Base-by-base conservation (phyloP, 495 filamentous ascomycete genomes). In the Talaromyces adpressus region DNA sequence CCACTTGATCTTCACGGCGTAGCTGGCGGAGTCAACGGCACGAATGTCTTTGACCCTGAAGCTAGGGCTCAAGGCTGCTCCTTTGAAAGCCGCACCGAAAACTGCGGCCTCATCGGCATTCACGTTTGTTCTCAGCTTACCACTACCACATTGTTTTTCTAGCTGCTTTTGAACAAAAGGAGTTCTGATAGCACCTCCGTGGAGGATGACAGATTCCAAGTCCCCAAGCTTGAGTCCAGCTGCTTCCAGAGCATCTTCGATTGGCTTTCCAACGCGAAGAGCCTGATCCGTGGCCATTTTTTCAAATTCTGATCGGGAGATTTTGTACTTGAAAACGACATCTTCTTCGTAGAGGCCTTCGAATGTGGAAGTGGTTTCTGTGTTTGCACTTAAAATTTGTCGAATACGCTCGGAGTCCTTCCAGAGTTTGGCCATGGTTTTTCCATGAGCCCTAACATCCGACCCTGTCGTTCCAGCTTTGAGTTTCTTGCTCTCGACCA, bases 1-100 rank as follows among this genome's bases (percentile, higher is more conserved):
- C 80, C 85, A 97, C 67, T 85, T 88, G 66, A 94, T 82, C 41
- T 86, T 84, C 39, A 90, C 81, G 6, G 89, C 77, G 71, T 94
- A 96, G 18, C 75, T 75, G 36, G 91, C 86, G 16, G 77, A 82
- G 64, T 99, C 94, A 60, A 75, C 83, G 52, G 88, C 83, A 60
- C 89, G 82, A 64, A 99, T 98, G 68, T 98, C 95, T 81, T 97
- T 99, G 68, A 99, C 95, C 59, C 90, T 87, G 83, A 99, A 99
- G 70, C 87, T 92, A 39, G 93, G 91, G 75, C 90, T 95, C 57
- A 98, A 82, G 64, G 87, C 87, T 56, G 95, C 95, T 30, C 89
- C 95, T 71, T 91, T 91, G 82, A 98, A 98, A 20, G 91, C 92
- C 58, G 95, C 95, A 66, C 95, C 95, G 74, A 99, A 96, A 16